Evolutionary conservation across 192 early-diverging fungal species (phyloP).

Genomic region (Rhizophagus clarus): DNA sequence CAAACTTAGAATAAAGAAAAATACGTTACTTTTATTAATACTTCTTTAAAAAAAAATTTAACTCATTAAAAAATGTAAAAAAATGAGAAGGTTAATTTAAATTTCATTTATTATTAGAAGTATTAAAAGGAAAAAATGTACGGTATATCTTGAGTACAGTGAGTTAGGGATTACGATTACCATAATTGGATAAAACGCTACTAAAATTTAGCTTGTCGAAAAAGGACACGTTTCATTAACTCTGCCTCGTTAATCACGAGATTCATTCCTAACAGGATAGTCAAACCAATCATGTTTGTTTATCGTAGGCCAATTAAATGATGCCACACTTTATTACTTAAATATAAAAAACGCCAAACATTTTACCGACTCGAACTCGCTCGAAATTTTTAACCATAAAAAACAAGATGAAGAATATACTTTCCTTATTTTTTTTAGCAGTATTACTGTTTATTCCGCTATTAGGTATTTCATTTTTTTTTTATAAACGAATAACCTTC

Average conservation of each 20-base stretch:
- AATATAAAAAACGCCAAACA: neutral
- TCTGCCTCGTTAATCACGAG: too few relatives aligned
- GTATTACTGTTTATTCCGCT: neutral
- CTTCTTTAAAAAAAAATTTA: too few relatives aligned
- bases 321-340: constrained; percentile 5
- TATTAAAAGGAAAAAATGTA: too few relatives aligned
- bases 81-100: too few relatives aligned
- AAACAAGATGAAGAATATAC: constrained; percentile 9
- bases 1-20: too few relatives aligned
- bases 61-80: too few relatives aligned
- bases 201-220: neutral
- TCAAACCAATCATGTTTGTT: too few relatives aligned
- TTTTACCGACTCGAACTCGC: neutral
- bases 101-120: too few relatives aligned
- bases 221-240: neutral
- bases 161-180: neutral
- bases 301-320: neutral
- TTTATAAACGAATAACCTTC: neutral
- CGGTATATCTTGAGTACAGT: too few relatives aligned
- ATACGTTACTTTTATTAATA: too few relatives aligned
- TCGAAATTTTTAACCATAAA: neutral
- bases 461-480: neutral
- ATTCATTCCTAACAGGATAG: too few relatives aligned
- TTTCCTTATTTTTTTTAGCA: neutral
- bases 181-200: neutral